These are phyloP conservation scores for Marchantia polymorpha DNA, from an alignment of 225 moss, liverwort and hornwort species.

Conservation along the genomic window DNA sequence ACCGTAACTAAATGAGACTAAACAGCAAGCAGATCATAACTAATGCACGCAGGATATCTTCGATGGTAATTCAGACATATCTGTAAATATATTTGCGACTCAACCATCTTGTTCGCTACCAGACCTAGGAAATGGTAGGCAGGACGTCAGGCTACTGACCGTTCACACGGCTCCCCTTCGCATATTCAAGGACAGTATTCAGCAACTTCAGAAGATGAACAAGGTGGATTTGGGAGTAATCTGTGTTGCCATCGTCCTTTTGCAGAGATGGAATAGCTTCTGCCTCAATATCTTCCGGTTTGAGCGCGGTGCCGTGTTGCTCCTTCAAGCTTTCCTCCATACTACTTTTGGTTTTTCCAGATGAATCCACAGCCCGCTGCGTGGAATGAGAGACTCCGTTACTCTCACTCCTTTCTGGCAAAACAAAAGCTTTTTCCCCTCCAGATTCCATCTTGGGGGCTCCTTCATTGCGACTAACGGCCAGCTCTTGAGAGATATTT, in stretches of 20 bases:
- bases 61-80: no score
- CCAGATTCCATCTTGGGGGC: neutral
- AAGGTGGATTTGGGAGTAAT: slow-evolving; percentile 48
- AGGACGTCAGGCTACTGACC: slow-evolving; percentile 35
- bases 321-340: slow-evolving; percentile 13
- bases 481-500: slow-evolving; percentile 53
- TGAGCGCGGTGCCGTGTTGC: neutral
- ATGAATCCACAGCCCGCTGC: neutral
- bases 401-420: neutral
- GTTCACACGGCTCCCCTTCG: slow-evolving; percentile 80
- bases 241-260: neutral
- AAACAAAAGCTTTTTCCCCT: neutral
- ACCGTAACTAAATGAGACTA: no score
- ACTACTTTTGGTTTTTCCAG: neutral
- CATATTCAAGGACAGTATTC: slow-evolving; percentile 69
- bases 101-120: no score
- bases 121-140: neutral
- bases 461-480: slow-evolving; percentile 12
- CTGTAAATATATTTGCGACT: no score
- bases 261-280: neutral
- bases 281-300: neutral
- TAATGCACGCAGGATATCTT: no score
- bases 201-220: slow-evolving; percentile 69
- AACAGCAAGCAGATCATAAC: no score
- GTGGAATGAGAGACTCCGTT: neutral